A percentile compares a stretch with the other conserved stretches of the same genome.
Conservation (phyloP, 495 filamentous ascomycete genomes). For the Aspergillus indologenus region DNA sequence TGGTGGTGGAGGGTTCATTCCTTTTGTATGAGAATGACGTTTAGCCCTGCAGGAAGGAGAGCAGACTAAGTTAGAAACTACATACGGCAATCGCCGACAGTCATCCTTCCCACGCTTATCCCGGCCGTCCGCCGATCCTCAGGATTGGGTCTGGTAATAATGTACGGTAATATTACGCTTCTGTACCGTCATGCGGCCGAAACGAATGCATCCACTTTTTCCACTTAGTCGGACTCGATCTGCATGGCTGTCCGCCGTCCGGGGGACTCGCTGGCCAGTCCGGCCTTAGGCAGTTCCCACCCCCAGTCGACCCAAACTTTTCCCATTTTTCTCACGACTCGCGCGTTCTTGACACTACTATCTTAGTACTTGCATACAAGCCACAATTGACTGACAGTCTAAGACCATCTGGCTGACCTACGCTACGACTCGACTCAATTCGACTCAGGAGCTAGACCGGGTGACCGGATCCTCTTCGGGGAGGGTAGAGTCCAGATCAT, state of each 20-base stretch:
- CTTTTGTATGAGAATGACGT: constrained; percentile 4
- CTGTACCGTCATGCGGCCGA: background rate
- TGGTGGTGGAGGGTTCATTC: background rate
- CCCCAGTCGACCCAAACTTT: constrained; percentile 1
- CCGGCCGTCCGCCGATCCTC: background rate
- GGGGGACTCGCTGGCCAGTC: constrained; percentile 1
- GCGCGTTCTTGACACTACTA: background rate
- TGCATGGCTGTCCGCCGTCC: constrained; percentile 3
- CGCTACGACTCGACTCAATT: too few relatives aligned
- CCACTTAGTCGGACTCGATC: background rate
- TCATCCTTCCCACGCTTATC: constrained; percentile 3
- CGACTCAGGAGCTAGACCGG: background rate
- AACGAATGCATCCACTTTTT: background rate
- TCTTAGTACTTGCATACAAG: background rate
- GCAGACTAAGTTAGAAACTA: background rate
- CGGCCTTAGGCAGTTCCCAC: constrained; percentile 1
- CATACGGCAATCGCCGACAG: background rate
- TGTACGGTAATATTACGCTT: background rate
- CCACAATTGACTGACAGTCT: background rate
- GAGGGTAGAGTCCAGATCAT: background rate
- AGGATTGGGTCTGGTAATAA: background rate
- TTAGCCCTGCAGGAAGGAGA: background rate
- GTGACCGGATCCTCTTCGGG: background rate
- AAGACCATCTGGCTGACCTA: too few relatives aligned
- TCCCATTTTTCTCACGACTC: background rate